Percentiles rank a stretch among this genome's conserved stretches.
phyloP scores from a whole-genome alignment of 139 green algal genomes.

The Axilococcus clingmanii region DNA sequence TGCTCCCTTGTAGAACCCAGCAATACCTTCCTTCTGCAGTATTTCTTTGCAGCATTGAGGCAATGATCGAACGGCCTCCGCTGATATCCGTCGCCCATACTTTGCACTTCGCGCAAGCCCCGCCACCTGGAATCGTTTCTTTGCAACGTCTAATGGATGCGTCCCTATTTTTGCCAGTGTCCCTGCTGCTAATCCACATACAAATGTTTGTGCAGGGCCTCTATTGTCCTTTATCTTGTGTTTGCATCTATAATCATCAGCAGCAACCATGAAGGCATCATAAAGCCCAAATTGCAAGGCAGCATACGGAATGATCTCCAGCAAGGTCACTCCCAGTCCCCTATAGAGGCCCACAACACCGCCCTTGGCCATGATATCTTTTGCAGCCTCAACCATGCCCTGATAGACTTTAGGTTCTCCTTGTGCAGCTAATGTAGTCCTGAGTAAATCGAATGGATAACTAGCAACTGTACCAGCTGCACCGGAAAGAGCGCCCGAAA shows the following conservation, averaged over 20 bases:
- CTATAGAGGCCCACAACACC: slow-evolving; percentile 65
- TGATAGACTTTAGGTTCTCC: slow-evolving; percentile 76
- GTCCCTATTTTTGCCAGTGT: slow-evolving; percentile 77
- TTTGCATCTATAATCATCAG: not conserved
- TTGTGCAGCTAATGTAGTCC: slow-evolving; percentile 92
- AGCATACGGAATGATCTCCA: slow-evolving; percentile 97
- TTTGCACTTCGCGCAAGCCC: slow-evolving; percentile 48
- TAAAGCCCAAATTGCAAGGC: slow-evolving; percentile 96
- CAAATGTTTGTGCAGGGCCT: slow-evolving; percentile 29
- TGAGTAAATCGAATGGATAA: slow-evolving; percentile 98
- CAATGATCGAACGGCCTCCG: slow-evolving; percentile 37
- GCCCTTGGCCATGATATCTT: slow-evolving; percentile 39
- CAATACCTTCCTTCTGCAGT: slow-evolving; percentile 50
- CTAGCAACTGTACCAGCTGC: slow-evolving; percentile 77
- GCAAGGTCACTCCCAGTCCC: slow-evolving; percentile 78
- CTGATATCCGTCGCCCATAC: slow-evolving; percentile 66
- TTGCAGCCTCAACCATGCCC: slow-evolving; percentile 11
- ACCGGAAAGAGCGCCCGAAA: slow-evolving; percentile 75
- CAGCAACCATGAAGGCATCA: slow-evolving; percentile 63
- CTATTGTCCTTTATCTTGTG: not conserved
- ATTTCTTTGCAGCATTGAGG: slow-evolving; percentile 45
- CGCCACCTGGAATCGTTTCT: slow-evolving; percentile 93
- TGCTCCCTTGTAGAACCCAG: slow-evolving; percentile 89
- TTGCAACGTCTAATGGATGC: slow-evolving; percentile 93
- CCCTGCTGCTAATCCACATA: slow-evolving; percentile 68